Percentiles rank a stretch among this genome's conserved stretches.
Evolutionary conservation across 2,329 filamentous ascomycete genomes (phyloP).

Genomic region (Lachnellula occidentalis): DNA sequence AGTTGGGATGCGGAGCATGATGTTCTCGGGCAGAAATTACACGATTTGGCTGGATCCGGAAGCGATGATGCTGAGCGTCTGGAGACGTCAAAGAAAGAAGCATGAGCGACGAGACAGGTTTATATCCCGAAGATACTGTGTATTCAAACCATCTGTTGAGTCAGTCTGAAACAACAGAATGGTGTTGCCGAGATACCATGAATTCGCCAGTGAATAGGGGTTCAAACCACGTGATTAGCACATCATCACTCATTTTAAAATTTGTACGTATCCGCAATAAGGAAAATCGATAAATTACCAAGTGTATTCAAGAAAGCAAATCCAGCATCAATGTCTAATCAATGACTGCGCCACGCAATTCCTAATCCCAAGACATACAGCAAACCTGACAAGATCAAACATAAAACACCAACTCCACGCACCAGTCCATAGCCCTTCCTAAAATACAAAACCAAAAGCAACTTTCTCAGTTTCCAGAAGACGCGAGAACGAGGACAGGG

Average conservation of each 20-base stretch:
- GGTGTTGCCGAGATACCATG: too few relatives aligned
- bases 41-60: not conserved
- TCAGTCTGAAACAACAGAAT: too few relatives aligned
- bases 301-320: not conserved
- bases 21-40: constrained; percentile 25
- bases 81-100: not conserved
- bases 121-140: too few relatives aligned
- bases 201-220: too few relatives aligned
- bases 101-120: not conserved
- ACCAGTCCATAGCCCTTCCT: not conserved
- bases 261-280: too few relatives aligned
- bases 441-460: not conserved
- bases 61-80: not conserved
- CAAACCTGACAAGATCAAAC: not conserved
- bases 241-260: too few relatives aligned
- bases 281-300: too few relatives aligned
- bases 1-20: constrained; percentile 57
- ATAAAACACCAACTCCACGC: not conserved
- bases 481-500: not conserved
- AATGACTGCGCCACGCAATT: not conserved
- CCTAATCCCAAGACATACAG: not conserved
- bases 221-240: too few relatives aligned
- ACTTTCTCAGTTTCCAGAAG: not conserved
- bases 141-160: too few relatives aligned
- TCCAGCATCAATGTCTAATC: not conserved